Percentiles rank a stretch among this genome's conserved stretches.
Evolutionary conservation across 2,329 filamentous ascomycete species (phyloP).

Genomic region (Waltergamsia citrina): DNA sequence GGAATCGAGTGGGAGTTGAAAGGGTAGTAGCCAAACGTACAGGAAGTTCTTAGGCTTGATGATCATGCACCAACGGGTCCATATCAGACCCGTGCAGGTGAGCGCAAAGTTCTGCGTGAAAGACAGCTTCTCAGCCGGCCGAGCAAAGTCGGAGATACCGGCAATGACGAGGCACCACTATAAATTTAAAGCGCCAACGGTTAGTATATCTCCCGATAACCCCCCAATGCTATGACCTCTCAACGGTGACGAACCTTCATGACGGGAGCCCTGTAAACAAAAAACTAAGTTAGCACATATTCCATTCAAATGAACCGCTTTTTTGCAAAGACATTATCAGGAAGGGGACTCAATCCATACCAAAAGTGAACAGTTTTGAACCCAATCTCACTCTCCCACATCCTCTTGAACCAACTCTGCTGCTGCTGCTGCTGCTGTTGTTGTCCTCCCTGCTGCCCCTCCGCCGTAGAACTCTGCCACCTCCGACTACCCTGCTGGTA

Average conservation of each 20-base stretch:
- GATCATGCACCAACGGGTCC: constrained; percentile 97
- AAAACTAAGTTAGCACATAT: neutral
- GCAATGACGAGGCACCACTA: constrained; percentile 90
- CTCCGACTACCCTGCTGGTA: constrained; percentile 32
- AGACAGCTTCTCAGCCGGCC: constrained; percentile 86
- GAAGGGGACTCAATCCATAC: constrained; percentile 33
- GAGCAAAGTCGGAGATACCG: constrained; percentile 82
- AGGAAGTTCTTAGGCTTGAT: constrained; percentile 91
- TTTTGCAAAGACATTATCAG: neutral
- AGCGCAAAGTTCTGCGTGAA: constrained; percentile 87
- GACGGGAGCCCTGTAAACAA: constrained; percentile 66
- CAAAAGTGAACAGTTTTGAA: constrained; percentile 97
- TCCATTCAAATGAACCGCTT: neutral
- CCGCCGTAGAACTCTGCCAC: constrained; percentile 54
- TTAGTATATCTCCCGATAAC: neutral
- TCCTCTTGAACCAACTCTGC: constrained; percentile 58
- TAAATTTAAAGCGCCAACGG: neutral
- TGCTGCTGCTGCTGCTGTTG: constrained; percentile 42
- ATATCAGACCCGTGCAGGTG: constrained; percentile 86
- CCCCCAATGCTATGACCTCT: neutral
- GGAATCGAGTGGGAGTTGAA: neutral
- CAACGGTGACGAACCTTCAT: constrained; percentile 54
- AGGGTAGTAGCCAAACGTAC: constrained; percentile 34
- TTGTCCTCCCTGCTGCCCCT: constrained; percentile 58
- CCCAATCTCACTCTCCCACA: constrained; percentile 76